These are phyloP conservation scores for Puccinia coronata DNA, from an alignment of 1,284 basidiomycete species.

Conservation along the genomic window DNA sequence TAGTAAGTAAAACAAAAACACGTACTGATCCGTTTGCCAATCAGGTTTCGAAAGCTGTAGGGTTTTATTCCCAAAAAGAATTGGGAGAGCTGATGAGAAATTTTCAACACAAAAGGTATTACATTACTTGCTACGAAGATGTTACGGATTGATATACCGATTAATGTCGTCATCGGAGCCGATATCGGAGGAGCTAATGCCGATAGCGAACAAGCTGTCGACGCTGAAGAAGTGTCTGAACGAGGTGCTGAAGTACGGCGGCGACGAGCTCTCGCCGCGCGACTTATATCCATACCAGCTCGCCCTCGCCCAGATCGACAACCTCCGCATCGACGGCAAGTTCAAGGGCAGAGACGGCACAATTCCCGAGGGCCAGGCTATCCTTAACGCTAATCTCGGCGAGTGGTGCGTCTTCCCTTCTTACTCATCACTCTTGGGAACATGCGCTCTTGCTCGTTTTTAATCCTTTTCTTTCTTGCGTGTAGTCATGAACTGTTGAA, in stretches of 20 bases:
- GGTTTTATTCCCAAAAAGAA: too few relatives aligned
- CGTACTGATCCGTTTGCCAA: too few relatives aligned
- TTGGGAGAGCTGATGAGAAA: too few relatives aligned
- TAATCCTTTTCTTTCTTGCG: not conserved
- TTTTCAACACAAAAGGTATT: slow-evolving; percentile 70
- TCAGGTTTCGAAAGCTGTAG: too few relatives aligned
- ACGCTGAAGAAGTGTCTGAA: slow-evolving; percentile 92
- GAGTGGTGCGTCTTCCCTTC: slow-evolving; percentile 68
- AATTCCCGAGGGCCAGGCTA: slow-evolving; percentile 94
- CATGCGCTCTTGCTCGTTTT: slow-evolving; percentile 44
- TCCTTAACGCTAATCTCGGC: slow-evolving; percentile 90
- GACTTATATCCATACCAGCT: slow-evolving; percentile 82
- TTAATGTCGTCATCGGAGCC: slow-evolving; percentile 96
- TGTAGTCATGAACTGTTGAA: slow-evolving; percentile 44
- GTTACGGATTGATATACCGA: slow-evolving; percentile 93
- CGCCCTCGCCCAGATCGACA: slow-evolving; percentile 92
- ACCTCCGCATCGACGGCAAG: slow-evolving; percentile 85
- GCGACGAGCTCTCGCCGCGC: slow-evolving; percentile 87
- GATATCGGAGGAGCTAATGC: slow-evolving; percentile 97
- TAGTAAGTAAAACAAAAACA: slow-evolving; percentile 68
- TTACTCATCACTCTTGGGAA: slow-evolving; percentile 33
- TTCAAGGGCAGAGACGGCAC: slow-evolving; percentile 76
- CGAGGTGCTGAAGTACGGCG: slow-evolving; percentile 83
- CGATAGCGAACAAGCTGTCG: slow-evolving; percentile 87
- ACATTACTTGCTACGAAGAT: slow-evolving; percentile 86